Conservation (phyloP, 2,329 filamentous ascomycete species). For the Trichoderma hamatum region DNA sequence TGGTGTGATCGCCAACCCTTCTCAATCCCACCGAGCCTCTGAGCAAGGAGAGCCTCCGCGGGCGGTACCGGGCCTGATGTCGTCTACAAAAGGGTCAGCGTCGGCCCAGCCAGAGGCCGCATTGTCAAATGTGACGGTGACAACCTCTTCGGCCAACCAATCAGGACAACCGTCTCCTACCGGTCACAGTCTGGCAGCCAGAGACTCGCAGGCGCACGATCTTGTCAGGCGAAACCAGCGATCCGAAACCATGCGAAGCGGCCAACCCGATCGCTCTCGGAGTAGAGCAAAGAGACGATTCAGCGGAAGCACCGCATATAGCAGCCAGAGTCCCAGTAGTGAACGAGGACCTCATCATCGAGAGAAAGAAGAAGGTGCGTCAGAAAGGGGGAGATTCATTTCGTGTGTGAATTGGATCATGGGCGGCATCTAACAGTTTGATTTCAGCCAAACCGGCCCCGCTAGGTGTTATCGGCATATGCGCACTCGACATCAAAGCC, state of each 20-base stretch:
- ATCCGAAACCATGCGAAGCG: slow-evolving; percentile 43
- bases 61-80: slow-evolving; percentile 51
- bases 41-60: slow-evolving; percentile 50
- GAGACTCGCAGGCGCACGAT: slow-evolving; percentile 49
- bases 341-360: slow-evolving; percentile 61
- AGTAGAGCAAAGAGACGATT: slow-evolving; percentile 74
- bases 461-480: slow-evolving; percentile 81
- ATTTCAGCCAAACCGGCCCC: slow-evolving; percentile 57
- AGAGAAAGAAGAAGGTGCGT: slow-evolving; percentile 60
- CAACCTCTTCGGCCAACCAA: slow-evolving; percentile 52
- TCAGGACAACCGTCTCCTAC: slow-evolving; percentile 44
- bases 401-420: neutral
- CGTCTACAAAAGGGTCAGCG: slow-evolving; percentile 47
- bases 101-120: slow-evolving; percentile 54
- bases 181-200: slow-evolving; percentile 51
- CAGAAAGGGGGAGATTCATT: neutral
- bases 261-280: slow-evolving; percentile 61
- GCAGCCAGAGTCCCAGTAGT: slow-evolving; percentile 77
- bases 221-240: slow-evolving; percentile 49
- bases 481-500: slow-evolving; percentile 92
- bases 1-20: slow-evolving; percentile 49
- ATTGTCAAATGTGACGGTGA: slow-evolving; percentile 56
- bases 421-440: slow-evolving; percentile 1
- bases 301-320: slow-evolving; percentile 79
- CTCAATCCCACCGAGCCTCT: slow-evolving; percentile 55